Evolutionary conservation across 108 stramenopile genomes (phyloP), one percentile per base, ranked within the genome.

Genomic region (Asterionellopsis glacialis): DNA sequence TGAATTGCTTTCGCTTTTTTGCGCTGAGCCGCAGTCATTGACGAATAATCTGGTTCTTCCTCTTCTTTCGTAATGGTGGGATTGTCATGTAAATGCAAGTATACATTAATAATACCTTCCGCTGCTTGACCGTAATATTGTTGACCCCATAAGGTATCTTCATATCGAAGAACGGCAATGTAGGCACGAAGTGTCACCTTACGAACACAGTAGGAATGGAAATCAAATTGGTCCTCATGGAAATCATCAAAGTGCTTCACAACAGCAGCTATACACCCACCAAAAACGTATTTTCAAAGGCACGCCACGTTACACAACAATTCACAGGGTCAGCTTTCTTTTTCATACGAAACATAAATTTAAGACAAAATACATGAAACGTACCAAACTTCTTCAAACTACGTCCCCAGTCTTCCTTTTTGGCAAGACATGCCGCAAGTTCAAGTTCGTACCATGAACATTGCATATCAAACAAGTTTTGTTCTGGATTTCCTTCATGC

Each of bases 141-240:
- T 63, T 95, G 88, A 24, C 83, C 86, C 79, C 82, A 91, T 19
- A 93, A 51, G 47, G 76, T 69, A 59, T 96, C 96, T 68, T 95
- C 97, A 56, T 88, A 85, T 50, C 83, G 70, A 18, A 99, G 75
- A 33, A 95, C 72, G 45, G 84, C 88, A 23, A 94, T 79, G 72
- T 99, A 99, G 0, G 97, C 78, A 43, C 97, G 84, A 24, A 99
- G 74, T 7, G 97, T 99, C 19, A 89, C 90, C 81, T 97, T 98
- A 45, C 97, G 92, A 61, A 98, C 65, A 69, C 97, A 98, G 65
- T 98, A 99, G 40, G 77, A 73, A 82, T 99, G 98, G 67, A 99
- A 98, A 78, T 99, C 98, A 58, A 99, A 96, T 69, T 98, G 96
- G 81, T 99, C 98, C 59, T 98, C 97, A 51, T 91, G 83, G 42